These are phyloP conservation scores for Notholithocarpus densiflorus DNA, from an alignment of 306 rosid species.

Conservation along the genomic window DNA sequence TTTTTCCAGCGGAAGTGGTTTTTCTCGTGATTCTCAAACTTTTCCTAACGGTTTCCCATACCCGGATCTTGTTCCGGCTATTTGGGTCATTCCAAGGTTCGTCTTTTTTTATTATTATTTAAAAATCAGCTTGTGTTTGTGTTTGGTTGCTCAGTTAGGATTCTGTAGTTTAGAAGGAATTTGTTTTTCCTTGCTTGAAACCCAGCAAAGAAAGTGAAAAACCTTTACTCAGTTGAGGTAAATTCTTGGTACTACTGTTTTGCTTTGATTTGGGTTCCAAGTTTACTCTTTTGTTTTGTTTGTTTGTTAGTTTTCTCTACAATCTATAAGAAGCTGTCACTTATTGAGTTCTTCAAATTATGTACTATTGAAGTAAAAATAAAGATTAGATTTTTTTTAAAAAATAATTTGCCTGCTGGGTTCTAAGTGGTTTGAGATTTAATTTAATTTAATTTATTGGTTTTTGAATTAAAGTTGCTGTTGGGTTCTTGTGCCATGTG, in stretches of 20 bases:
- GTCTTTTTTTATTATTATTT: conserved; percentile 4
- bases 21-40: conserved; percentile 31
- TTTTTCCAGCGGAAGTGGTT: conserved; percentile 7
- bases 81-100: conserved; percentile 30
- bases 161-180: neutral
- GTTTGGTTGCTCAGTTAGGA: conserved; percentile 5
- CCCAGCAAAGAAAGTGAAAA: neutral
- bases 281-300: neutral
- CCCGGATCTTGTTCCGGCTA: conserved; percentile 54
- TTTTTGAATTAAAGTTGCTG: neutral
- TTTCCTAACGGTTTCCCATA: neutral
- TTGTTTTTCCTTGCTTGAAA: neutral
- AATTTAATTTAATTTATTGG: no score
- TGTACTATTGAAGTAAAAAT: neutral
- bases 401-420: neutral
- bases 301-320: neutral
- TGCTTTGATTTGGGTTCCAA: neutral
- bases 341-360: neutral
- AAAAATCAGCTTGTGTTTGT: neutral
- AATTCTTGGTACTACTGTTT: neutral
- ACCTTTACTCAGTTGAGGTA: conserved; percentile 11
- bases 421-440: neutral
- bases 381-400: neutral
- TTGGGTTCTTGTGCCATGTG: neutral
- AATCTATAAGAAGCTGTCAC: neutral